Conservation (phyloP, 139 green algal genomes). For the Monoraphidium neglectum region DNA sequence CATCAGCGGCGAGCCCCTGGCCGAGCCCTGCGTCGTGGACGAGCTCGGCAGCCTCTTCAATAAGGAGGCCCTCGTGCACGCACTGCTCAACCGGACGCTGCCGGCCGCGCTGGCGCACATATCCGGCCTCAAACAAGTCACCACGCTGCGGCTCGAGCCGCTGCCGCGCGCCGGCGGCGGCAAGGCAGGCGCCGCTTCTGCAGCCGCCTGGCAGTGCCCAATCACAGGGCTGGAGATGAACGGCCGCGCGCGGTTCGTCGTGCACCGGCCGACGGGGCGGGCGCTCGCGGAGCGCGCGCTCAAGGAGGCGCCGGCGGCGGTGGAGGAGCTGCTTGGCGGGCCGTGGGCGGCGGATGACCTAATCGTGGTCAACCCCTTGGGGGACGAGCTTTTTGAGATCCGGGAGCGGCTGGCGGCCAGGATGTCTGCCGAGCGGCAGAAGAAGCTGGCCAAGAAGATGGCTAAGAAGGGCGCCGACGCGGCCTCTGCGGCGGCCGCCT, state of each 20-base stretch:
- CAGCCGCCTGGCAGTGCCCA: constrained; percentile 70
- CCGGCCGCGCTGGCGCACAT: constrained; percentile 72
- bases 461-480: constrained; percentile 30
- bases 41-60: constrained; percentile 66
- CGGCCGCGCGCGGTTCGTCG: constrained; percentile 46
- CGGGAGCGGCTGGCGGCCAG: constrained; percentile 28
- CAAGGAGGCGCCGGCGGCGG: constrained; percentile 65
- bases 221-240: constrained; percentile 69
- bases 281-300: constrained; percentile 84
- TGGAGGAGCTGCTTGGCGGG: constrained; percentile 34
- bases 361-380: constrained; percentile 64
- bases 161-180: constrained; percentile 7
- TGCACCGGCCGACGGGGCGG: constrained; percentile 44
- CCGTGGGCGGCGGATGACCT: constrained; percentile 42
- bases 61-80: constrained; percentile 53
- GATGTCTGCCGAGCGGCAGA: constrained; percentile 29
- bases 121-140: constrained; percentile 64
- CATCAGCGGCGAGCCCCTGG: constrained; percentile 70
- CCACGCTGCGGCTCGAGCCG: constrained; percentile 63
- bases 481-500: neutral
- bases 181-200: constrained; percentile 4
- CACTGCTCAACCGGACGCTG: constrained; percentile 71
- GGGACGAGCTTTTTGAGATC: constrained; percentile 47
- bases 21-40: constrained; percentile 74
- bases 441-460: constrained; percentile 33